Conservation (phyloP, 495 filamentous ascomycete species). For the Wilcoxina mikolae region DNA sequence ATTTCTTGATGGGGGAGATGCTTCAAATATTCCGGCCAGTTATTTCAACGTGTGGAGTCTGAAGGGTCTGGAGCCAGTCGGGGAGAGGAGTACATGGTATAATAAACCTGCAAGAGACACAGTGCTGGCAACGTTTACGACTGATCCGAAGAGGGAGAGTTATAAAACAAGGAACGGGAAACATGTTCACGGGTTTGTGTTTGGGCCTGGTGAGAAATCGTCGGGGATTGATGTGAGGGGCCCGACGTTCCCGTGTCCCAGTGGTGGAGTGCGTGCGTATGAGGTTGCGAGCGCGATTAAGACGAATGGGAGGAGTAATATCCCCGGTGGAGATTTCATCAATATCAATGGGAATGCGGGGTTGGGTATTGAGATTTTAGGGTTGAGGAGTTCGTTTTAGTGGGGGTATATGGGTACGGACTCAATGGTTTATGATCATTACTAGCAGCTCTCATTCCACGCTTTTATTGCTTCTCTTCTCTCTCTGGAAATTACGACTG, state of each 20-base stretch:
- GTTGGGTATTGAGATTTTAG: conserved; percentile 1
- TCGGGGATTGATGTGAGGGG: background rate
- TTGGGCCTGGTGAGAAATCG: background rate
- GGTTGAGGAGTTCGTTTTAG: background rate
- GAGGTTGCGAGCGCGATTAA: background rate
- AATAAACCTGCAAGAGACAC: background rate
- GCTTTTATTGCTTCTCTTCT: no score
- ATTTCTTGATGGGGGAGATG: background rate
- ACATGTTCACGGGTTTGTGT: background rate
- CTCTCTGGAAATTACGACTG: no score
- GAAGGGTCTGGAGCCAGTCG: background rate
- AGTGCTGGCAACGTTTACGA: background rate
- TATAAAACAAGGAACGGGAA: background rate
- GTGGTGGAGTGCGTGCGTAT: background rate
- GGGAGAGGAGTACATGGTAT: background rate
- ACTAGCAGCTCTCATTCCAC: no score
- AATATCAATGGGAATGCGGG: background rate
- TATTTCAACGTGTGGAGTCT: background rate
- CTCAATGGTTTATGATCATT: no score
- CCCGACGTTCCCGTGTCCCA: conserved; percentile 4
- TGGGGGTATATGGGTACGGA: no score
- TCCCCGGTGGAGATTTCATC: background rate
- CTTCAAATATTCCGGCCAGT: background rate
- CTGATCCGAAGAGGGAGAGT: background rate
- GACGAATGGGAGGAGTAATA: background rate